Base-by-base conservation (phyloP, 1,284 basidiomycete species). In the Inonotus hispidus region DNA sequence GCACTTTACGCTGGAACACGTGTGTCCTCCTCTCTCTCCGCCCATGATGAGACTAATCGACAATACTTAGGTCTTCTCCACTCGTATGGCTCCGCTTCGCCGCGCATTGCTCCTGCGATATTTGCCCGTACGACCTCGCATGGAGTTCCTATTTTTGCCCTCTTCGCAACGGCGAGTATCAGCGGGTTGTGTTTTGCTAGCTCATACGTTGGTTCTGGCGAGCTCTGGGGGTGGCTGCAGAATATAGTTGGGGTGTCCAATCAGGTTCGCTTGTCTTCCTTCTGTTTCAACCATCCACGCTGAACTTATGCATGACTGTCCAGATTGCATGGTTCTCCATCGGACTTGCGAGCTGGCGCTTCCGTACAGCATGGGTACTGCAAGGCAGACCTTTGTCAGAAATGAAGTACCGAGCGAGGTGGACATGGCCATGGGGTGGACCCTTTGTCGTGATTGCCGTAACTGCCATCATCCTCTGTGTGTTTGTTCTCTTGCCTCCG, bases 381-480 rank as follows among this genome's bases (percentile, higher is more conserved):
- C 88, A 91, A 72, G 84, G 84, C n/a, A 78, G 87, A 11, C 73
- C 83, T 1, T 68, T 86, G 35, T 74, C 79, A 37, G 87, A 90
- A 61, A 73, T 91, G 61, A 90, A 90, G 71, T 91, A 86, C 68
- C 77, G 81, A 43, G 83, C 83, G 1, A 65, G 71, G 23, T 91
- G 88, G 89, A 90, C 89, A 13, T 88, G 88, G 86, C 80, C 81
- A 0, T 91, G 88, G 87, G 89, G 88, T 1, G 88, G 88, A 16
- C 77, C 78, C 3, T 90, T 91, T 67, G 88, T 91, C 35, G 87
- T 88, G 66, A 64, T 84, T 37, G 68, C 81, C 7, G 82, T 86
- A 2, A 62, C 73, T 1, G 68, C 72, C 8, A 72, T 90, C 61
- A 88, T 90, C 63, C 72, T 90, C 55, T 74, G 88, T 87, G 68